Evolutionary conservation across 2,329 filamentous ascomycete species (phyloP), one percentile per base, ranked within the genome.

Genomic region (Fusarium bulbicola): DNA sequence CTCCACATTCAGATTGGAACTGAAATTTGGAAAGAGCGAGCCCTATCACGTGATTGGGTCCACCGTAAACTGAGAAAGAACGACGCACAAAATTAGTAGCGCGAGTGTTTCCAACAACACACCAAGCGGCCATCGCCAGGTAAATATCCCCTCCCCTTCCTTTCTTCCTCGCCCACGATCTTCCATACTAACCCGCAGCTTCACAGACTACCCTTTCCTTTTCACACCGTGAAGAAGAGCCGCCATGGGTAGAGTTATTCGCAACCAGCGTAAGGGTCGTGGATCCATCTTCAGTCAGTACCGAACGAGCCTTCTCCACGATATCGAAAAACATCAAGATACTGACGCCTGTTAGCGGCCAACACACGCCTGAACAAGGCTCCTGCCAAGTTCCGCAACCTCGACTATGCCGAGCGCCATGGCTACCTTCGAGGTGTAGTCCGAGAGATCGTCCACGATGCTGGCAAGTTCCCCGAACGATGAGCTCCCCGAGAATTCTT

Each of bases 371-470:
- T 98, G 84, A 95, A 96, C 90, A 98, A 98, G 92, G 84, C 83
- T 68, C 84, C 83, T 68, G 85, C 95, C 83, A 93, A 97, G 88
- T 98, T 99, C 92, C 91, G 96, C 87, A 94, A 91, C 81, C 93
- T 98, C 91, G 96, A 99, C 86, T 99, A 90, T 86, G 92, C 95
- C 85, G 95, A 98, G 90, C 92, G 94, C 84, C 95, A 98, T 91
- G 96, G 96, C 82, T 99, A 99, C 90, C 89, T 97, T 84, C 94
- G 96, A 81, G 96, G 96, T 87, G 91, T 98, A 78, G 95, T 99
- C 84, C 97, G 96, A 92, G 94, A 98, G 84, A 98, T 98, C 87
- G 93, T 99, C 87, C 96, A 99, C 92, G 96, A 99, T 88, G 91
- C 95, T 81, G 96, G 96, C 79, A 76, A 83, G 82, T 84, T 73